These are phyloP conservation scores for Kazachstania kunashirensis DNA, from an alignment of 805 yeast genomes.

Conservation along the genomic window DNA sequence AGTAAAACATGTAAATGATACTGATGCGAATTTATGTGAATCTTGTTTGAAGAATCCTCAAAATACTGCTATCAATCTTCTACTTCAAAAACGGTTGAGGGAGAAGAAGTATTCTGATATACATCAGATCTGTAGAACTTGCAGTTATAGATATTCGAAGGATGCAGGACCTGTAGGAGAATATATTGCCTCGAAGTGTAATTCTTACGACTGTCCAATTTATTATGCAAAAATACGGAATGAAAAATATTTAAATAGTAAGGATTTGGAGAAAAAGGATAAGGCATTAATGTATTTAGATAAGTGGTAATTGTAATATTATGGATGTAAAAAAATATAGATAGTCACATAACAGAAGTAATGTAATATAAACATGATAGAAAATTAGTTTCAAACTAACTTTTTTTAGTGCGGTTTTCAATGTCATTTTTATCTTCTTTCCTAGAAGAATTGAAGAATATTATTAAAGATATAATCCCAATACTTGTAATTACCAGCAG, in stretches of 20 bases:
- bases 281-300: conserved; percentile 12
- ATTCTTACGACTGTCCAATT: conserved; percentile 55
- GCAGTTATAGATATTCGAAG: conserved; percentile 24
- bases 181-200: conserved; percentile 34
- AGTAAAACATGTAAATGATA: conserved; percentile 25
- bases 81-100: background rate
- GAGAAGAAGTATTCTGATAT: conserved; percentile 20
- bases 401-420: too few species aligned
- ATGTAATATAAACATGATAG: too few species aligned
- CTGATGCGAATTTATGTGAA: conserved; percentile 6
- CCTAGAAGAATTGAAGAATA: too few species aligned
- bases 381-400: too few species aligned
- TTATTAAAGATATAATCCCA: too few species aligned
- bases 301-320: conserved; percentile 21
- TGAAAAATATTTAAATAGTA: conserved; percentile 21
- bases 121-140: conserved; percentile 30
- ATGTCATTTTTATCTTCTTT: too few species aligned
- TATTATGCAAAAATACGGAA: conserved; percentile 46
- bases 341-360: too few species aligned
- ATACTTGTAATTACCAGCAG: too few species aligned
- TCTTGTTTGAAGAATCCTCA: conserved; percentile 6
- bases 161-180: conserved; percentile 25
- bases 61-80: conserved; percentile 14
- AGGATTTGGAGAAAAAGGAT: conserved; percentile 6
- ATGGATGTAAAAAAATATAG: too few species aligned